Evolutionary conservation across 176 grass and related monocot genomes (phyloP), one percentile per base, ranked within the genome.

Genomic region (Hordeum marinum): DNA sequence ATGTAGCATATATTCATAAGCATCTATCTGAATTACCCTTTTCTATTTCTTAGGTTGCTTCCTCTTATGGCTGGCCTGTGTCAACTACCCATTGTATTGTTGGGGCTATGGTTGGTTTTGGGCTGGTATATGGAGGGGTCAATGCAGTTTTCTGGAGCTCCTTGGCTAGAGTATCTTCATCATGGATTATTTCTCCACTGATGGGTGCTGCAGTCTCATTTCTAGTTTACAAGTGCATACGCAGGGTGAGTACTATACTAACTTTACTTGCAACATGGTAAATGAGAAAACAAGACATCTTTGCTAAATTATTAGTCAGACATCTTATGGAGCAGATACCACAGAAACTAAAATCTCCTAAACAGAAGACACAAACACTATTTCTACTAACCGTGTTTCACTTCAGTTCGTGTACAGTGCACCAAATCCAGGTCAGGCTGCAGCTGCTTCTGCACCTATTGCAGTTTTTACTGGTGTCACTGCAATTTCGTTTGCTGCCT

Each of bases 81-180:
- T 96, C 96, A 83, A 99, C 96, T 74, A 99, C 96, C 54, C 96
- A 99, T 71, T 99, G 96, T 86, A 99, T 99, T 23, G 90, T 96
- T 40, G 96, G 96, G 26, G 96, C 96, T n/a, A 99, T 99, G 96
- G 96, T 99, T 63, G 96, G 93, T 66, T 99, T 99, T 75, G 96
- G 94, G n/a, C 75, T 99, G 20, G 90, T 83, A 17, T 94, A 89
- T 80, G 96, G 96, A 63, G 96, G 96, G 21, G 77, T 94, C 32
- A 73, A 82, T 83, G 96, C 96, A 41, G 91, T 96, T 77, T 99
- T 99, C 61, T 96, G 96, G 96, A 88, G 88, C 18, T 96, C 96
- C 3, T 89, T 99, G 92, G 96, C 96, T 21, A 94, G 90, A 85
- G 96, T 99, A 66, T 92, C 90, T 89, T 99, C 91, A 65, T 99